Evolutionary conservation across 108 stramenopile genomes (phyloP).

Genomic region (Hondaea fermentalgiana): DNA sequence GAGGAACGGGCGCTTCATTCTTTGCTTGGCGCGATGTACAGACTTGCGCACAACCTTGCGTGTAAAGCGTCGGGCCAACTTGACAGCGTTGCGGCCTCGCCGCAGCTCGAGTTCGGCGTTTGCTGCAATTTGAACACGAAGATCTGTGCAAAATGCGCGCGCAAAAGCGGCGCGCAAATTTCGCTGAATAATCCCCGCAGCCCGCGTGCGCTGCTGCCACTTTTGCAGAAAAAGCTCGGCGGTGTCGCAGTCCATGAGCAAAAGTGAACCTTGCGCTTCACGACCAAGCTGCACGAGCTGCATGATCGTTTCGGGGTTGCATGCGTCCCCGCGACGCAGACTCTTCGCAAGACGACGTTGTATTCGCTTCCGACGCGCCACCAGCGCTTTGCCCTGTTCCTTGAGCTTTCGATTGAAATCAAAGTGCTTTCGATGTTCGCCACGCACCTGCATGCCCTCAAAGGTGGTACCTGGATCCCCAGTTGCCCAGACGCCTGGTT

Average conservation of each 20-base stretch:
- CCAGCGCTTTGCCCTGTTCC: background rate
- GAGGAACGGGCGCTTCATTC: background rate
- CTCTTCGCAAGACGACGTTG: background rate
- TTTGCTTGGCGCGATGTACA: background rate
- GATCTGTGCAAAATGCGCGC: background rate
- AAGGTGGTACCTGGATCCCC: background rate
- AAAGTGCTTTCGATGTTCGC: background rate
- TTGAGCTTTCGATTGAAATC: background rate
- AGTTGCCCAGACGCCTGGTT: background rate
- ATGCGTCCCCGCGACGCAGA: background rate
- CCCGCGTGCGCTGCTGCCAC: background rate
- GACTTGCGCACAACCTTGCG: background rate
- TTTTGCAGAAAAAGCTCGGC: background rate
- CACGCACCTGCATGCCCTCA: background rate
- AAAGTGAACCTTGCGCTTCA: background rate
- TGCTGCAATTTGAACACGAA: background rate
- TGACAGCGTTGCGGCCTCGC: background rate
- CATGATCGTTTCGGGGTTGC: background rate
- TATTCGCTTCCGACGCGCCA: background rate
- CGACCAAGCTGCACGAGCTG: background rate
- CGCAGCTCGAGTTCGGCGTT: background rate
- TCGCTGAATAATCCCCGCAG: background rate
- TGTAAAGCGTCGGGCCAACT: background rate
- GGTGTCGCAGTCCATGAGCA: background rate
- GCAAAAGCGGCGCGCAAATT: background rate